phyloP scores from a whole-genome alignment of 2,329 filamentous ascomycete genomes.

The Aspergillus sp. region DNA sequence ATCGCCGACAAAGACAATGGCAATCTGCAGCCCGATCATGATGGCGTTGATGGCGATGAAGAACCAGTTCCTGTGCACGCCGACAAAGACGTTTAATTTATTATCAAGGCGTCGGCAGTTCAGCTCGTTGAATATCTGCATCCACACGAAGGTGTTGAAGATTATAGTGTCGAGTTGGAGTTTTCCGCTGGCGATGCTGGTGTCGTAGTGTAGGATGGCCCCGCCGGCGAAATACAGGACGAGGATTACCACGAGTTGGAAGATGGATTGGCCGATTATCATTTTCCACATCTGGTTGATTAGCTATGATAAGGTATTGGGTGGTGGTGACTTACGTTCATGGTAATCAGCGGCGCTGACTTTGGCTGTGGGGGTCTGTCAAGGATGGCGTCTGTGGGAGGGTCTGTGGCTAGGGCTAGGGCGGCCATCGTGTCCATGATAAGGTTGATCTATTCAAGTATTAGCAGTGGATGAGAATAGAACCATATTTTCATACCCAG shows the following conservation, averaged over 20 bases:
- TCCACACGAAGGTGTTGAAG: conserved; percentile 49
- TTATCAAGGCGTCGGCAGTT: too few species aligned
- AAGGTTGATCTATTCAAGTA: conserved; percentile 50
- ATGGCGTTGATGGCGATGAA: too few species aligned
- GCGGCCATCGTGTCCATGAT: conserved; percentile 71
- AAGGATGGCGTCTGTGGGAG: conserved; percentile 58
- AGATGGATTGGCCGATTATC: conserved; percentile 46
- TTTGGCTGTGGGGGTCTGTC: conserved; percentile 53
- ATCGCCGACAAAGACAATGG: too few species aligned
- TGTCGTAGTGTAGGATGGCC: conserved; percentile 23
- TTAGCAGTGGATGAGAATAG: too few species aligned
- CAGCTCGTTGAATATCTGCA: conserved; percentile 48
- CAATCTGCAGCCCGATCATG: too few species aligned
- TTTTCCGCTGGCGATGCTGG: not conserved
- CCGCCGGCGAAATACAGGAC: conserved; percentile 48
- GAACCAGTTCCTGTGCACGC: too few species aligned
- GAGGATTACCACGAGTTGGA: conserved; percentile 43
- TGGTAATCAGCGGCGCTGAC: conserved; percentile 45
- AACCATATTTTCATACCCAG: conserved; percentile 44
- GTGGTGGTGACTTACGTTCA: conserved; percentile 23
- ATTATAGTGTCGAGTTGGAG: conserved; percentile 34
- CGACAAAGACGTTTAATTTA: too few species aligned
- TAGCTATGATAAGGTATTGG: too few species aligned
- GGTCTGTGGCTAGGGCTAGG: conserved; percentile 62
- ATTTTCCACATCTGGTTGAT: conserved; percentile 43